A percentile compares a stretch with the other conserved stretches of the same genome.
These are phyloP conservation scores for Gracilaria gracilis DNA, from an alignment of 23 red algal genomes.

Conservation along the genomic window DNA sequence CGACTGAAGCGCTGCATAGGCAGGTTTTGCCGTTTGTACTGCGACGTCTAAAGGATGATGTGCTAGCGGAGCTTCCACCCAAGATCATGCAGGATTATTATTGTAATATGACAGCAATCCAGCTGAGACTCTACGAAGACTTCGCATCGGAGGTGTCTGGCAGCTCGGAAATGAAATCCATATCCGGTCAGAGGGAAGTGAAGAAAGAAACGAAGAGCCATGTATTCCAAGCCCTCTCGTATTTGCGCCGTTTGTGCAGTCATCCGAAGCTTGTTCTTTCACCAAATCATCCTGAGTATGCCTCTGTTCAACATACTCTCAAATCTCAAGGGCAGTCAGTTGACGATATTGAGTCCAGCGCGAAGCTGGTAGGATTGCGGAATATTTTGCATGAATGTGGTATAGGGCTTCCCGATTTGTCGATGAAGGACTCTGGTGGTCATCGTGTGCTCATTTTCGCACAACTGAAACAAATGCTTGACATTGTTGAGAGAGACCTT, in stretches of 20 bases:
- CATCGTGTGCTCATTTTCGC: conserved; percentile 98
- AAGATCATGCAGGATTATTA: conserved; percentile 99
- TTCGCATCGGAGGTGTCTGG: conserved; percentile 57
- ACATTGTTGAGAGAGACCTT: conserved; percentile 90
- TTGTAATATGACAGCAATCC: conserved; percentile 83
- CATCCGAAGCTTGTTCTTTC: conserved; percentile 88
- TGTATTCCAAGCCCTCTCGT: conserved; percentile 80
- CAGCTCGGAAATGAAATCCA: conserved; percentile 9
- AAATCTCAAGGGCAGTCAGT: conserved; percentile 45
- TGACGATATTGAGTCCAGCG: conserved; percentile 73
- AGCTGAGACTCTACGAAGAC: conserved; percentile 87
- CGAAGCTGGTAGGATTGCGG: conserved; percentile 78
- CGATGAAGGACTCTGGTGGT: conserved; percentile 46
- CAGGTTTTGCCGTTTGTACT: conserved; percentile 98
- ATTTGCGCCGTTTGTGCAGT: conserved; percentile 85
- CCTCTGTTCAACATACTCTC: conserved; percentile 42
- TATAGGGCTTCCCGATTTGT: conserved; percentile 56
- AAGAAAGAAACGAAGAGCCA: conserved; percentile 32
- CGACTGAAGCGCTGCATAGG: conserved; percentile 88
- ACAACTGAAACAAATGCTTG: conserved; percentile 92
- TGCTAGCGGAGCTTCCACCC: conserved; percentile 91
- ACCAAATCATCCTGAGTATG: conserved; percentile 51
- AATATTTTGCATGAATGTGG: conserved; percentile 86
- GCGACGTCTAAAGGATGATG: conserved; percentile 95
- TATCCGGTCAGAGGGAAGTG: not conserved